Conservation (phyloP, 2,329 filamentous ascomycete genomes). For the Talaromyces sp. region DNA sequence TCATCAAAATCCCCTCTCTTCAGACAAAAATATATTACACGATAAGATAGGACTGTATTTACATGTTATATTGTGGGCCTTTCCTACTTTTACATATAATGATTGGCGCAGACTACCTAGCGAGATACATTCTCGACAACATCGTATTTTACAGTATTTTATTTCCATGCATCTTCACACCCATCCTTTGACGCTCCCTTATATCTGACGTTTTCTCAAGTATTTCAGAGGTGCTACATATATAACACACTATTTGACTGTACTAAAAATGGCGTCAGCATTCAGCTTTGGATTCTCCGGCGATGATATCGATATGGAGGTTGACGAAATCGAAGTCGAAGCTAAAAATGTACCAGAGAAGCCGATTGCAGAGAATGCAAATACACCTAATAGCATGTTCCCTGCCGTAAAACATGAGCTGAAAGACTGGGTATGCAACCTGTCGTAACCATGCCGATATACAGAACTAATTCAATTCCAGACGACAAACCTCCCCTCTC, state of each 20-base stretch:
- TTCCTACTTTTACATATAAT: not conserved
- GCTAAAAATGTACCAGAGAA: conserved; percentile 50
- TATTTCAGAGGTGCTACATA: too few relatives aligned
- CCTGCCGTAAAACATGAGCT: conserved; percentile 18
- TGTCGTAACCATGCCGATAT: not conserved
- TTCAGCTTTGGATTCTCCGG: conserved; percentile 60
- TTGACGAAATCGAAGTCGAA: conserved; percentile 3
- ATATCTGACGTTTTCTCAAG: too few relatives aligned
- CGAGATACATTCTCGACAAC: not conserved
- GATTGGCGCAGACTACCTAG: not conserved
- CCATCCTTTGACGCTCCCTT: not conserved
- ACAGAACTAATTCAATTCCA: conserved; percentile 25
- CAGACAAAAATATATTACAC: not conserved
- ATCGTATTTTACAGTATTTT: conserved; percentile 5
- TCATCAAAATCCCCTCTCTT: not conserved
- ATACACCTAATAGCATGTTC: not conserved
- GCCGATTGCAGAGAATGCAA: conserved; percentile 26
- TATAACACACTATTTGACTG: too few relatives aligned
- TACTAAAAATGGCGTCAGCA: conserved; percentile 27
- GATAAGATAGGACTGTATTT: not conserved
- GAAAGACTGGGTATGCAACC: conserved; percentile 8
- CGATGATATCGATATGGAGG: conserved; percentile 56
- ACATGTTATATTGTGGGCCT: not conserved
- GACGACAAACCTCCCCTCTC: conserved; percentile 56
- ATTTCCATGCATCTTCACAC: not conserved